Evolutionary conservation across 306 rosid species (phyloP).

Genomic region (Arachis stenosperma): DNA sequence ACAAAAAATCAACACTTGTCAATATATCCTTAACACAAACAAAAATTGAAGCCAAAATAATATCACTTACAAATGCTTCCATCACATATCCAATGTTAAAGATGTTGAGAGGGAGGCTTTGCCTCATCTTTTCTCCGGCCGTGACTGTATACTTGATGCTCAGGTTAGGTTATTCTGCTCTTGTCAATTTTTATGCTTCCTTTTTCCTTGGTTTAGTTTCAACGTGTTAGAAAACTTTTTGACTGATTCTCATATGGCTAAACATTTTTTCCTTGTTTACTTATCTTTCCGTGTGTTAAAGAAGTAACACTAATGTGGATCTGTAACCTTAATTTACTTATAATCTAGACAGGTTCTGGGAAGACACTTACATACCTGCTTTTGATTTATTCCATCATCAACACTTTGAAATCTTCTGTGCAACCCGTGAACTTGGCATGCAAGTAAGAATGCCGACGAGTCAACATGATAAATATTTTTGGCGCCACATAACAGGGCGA

Average conservation of each 20-base stretch:
- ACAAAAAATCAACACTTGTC: too few species aligned
- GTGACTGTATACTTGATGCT: constrained; percentile 86
- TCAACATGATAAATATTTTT: constrained; percentile 12
- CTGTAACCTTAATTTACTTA: constrained; percentile 38
- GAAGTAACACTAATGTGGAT: not conserved
- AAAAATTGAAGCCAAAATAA: too few species aligned
- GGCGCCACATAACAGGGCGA: constrained; percentile 24
- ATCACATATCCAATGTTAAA: too few species aligned
- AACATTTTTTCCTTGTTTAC: not conserved
- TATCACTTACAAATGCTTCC: too few species aligned
- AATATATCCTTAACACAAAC: too few species aligned
- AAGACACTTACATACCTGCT: constrained; percentile 91
- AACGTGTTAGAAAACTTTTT: not conserved
- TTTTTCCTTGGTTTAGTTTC: constrained; percentile 2
- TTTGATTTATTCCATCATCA: constrained; percentile 65
- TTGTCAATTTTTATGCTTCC: constrained; percentile 10
- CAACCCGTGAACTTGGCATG: constrained; percentile 98
- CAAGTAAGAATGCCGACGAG: constrained; percentile 62
- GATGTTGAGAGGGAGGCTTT: constrained; percentile 72
- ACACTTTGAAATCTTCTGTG: constrained; percentile 60
- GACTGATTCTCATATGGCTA: too few species aligned
- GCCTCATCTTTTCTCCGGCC: constrained; percentile 71
- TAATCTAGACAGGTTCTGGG: constrained; percentile 95
- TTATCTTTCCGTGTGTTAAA: not conserved
- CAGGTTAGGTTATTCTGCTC: constrained; percentile 80